Percentiles rank a stretch among this genome's conserved stretches.
Conservation (phyloP, 2,329 filamentous ascomycete species). For the Penicillium sp. region DNA sequence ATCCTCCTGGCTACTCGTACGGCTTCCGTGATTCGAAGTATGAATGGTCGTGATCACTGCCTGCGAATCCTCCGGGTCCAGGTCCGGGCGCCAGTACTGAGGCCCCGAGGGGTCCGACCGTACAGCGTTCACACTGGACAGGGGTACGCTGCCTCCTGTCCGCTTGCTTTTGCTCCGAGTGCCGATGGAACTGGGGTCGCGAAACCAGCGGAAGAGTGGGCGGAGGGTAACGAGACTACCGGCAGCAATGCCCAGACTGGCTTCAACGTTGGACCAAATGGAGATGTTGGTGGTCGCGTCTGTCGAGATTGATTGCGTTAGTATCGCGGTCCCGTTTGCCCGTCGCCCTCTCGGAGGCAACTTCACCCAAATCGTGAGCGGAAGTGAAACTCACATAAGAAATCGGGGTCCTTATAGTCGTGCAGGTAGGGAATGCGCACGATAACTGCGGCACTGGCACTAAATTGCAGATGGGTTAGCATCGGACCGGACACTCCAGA, state of each 20-base stretch:
- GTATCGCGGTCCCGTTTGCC: background rate
- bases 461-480: constrained; percentile 5
- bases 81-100: constrained; percentile 33
- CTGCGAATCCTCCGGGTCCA: constrained; percentile 27
- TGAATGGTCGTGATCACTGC: constrained; percentile 30
- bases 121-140: constrained; percentile 29
- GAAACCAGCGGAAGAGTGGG: constrained; percentile 46
- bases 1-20: constrained; percentile 34
- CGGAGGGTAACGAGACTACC: constrained; percentile 51
- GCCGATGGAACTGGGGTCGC: constrained; percentile 26
- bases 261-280: constrained; percentile 44
- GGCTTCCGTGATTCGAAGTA: constrained; percentile 26
- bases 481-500: background rate
- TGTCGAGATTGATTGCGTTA: constrained; percentile 15
- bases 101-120: constrained; percentile 21
- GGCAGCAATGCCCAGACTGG: constrained; percentile 44
- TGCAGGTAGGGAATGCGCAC: constrained; percentile 38
- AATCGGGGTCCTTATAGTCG: constrained; percentile 31
- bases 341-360: background rate
- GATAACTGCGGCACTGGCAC: constrained; percentile 38
- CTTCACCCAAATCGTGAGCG: background rate
- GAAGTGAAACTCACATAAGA: constrained; percentile 31
- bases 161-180: constrained; percentile 29
- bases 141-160: constrained; percentile 28
- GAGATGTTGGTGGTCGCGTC: constrained; percentile 37